These are phyloP conservation scores for Maudiozyma humilis DNA, from an alignment of 1,139 yeast genomes.

Conservation along the genomic window DNA sequence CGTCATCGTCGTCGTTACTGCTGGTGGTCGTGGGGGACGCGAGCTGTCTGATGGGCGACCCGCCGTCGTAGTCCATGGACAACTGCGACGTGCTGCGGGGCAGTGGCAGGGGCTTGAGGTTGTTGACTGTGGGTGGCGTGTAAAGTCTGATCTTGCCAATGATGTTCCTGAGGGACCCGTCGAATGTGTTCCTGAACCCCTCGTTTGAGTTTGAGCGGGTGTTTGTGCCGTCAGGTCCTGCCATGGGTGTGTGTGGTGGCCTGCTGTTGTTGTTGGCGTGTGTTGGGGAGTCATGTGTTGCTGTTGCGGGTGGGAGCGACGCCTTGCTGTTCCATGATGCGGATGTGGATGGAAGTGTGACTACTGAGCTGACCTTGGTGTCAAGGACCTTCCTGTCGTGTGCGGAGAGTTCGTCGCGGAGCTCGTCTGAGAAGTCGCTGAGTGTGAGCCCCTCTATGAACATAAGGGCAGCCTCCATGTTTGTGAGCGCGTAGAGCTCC, in stretches of 20 bases:
- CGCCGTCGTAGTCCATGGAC: conserved; percentile 6
- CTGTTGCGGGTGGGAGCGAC: not conserved
- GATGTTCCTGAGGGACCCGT: conserved; percentile 25
- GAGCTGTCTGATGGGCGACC: conserved; percentile 5
- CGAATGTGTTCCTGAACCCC: conserved; percentile 24
- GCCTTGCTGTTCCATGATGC: conserved; percentile 11
- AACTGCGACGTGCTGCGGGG: conserved; percentile 8
- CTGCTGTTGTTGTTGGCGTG: not conserved
- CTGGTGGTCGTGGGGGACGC: not conserved
- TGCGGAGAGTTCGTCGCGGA: conserved; percentile 13
- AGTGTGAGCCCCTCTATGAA: conserved; percentile 43
- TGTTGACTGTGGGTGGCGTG: conserved; percentile 20
- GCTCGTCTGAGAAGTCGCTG: conserved; percentile 34
- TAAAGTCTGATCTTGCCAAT: conserved; percentile 27
- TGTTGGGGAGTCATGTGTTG: not conserved
- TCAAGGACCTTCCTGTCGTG: conserved; percentile 15
- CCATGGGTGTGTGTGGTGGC: not conserved
- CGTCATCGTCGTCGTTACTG: conserved; percentile 4
- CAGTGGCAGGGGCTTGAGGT: conserved; percentile 7
- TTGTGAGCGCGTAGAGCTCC: conserved; percentile 51
- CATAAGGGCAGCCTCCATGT: conserved; percentile 54
- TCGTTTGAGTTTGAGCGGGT: conserved; percentile 20
- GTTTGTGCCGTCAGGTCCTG: conserved; percentile 2
- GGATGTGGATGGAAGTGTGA: conserved; percentile 14
- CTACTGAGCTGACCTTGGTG: conserved; percentile 15